A percentile compares a stretch with the other conserved stretches of the same genome.
Conservation (phyloP, 345 rosid species). For the Microcos paniculata region DNA sequence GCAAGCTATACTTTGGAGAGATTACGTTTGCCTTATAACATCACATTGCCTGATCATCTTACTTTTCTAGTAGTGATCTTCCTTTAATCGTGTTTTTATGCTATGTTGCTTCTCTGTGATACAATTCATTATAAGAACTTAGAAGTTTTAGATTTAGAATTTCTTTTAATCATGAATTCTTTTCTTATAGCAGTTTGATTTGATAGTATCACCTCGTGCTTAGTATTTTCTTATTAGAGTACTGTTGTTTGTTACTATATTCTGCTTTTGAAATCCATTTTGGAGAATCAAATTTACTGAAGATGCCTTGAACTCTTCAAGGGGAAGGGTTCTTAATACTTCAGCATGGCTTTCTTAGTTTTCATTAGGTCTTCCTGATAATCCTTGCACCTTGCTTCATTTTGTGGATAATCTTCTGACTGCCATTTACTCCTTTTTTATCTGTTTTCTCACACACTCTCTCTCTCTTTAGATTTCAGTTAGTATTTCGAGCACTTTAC, state of each 20-base stretch:
- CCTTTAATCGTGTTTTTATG: not conserved
- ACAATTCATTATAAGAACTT: not conserved
- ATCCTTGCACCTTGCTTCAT: not conserved
- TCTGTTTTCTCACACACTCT: not conserved
- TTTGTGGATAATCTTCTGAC: not conserved
- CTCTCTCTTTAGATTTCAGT: constrained; percentile 56
- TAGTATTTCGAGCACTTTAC: constrained; percentile 73
- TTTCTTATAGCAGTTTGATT: not conserved
- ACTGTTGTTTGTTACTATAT: not conserved
- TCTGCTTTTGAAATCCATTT: not conserved
- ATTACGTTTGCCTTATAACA: constrained; percentile 2
- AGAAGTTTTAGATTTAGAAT: no score
- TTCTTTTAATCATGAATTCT: not conserved
- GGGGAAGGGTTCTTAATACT: not conserved
- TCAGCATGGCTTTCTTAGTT: not conserved
- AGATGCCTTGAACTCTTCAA: not conserved
- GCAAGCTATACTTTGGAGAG: not conserved
- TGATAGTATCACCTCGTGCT: not conserved
- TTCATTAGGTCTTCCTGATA: not conserved
- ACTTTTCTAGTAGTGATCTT: not conserved
- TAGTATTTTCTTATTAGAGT: not conserved
- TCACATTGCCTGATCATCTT: not conserved
- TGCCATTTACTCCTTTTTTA: not conserved
- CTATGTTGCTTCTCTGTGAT: not conserved
- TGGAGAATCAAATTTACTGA: not conserved